These are phyloP conservation scores for Citrullus colocynthis DNA, from an alignment of 306 rosid species.

Conservation along the genomic window DNA sequence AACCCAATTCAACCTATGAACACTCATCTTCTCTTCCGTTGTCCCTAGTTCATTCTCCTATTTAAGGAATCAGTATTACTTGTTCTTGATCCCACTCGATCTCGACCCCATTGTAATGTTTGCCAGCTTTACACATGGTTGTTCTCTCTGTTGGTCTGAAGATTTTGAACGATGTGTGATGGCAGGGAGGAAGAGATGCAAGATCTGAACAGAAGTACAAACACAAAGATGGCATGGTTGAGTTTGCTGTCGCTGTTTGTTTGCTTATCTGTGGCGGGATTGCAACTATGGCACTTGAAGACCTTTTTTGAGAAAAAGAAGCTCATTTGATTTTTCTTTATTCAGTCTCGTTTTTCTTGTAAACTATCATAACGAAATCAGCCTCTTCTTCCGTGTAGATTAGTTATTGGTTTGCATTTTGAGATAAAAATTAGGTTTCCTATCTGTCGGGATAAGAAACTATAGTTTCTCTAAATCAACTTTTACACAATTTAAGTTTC, in stretches of 20 bases:
- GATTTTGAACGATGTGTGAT: background rate
- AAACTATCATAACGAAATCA: background rate
- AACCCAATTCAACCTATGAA: too few species aligned
- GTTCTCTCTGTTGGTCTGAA: background rate
- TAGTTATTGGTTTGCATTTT: background rate
- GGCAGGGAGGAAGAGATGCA: slow-evolving; percentile 96
- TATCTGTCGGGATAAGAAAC: background rate
- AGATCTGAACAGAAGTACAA: slow-evolving; percentile 60
- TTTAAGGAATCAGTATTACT: background rate
- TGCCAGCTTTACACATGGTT: background rate
- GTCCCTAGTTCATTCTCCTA: background rate
- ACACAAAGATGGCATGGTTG: slow-evolving; percentile 64
- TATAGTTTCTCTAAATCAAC: background rate
- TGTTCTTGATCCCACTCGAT: background rate
- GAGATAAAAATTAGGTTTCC: background rate
- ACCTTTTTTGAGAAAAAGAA: slow-evolving; percentile 91
- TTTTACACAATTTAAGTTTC: background rate
- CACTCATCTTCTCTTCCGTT: too few species aligned
- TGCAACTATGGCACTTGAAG: slow-evolving; percentile 90
- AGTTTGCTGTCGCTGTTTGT: slow-evolving; percentile 60
- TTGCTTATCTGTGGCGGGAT: slow-evolving; percentile 65
- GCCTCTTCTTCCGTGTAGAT: slow-evolving; percentile 4
- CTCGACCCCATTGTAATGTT: background rate
- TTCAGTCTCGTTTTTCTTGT: background rate
- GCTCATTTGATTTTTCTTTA: slow-evolving; percentile 29